Percentiles rank a stretch among this genome's conserved stretches.
Conservation (phyloP, 108 stramenopile genomes). For the Epipyxis sp. region DNA sequence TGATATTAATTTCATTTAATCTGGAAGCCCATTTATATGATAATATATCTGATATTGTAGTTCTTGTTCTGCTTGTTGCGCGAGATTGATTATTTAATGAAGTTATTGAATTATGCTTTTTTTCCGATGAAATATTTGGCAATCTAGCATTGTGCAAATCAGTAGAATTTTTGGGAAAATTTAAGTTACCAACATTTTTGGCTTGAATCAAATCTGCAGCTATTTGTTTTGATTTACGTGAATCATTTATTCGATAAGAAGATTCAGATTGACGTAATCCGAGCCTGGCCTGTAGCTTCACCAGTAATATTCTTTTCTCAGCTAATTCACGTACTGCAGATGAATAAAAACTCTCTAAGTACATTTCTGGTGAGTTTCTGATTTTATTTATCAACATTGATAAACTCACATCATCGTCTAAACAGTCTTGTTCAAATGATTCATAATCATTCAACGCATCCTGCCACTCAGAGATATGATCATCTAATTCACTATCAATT, state of each 20-base stretch:
- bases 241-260: background rate
- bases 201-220: background rate
- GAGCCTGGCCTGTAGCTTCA: constrained; percentile 2
- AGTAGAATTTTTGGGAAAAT: background rate
- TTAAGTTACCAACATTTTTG: too few species aligned
- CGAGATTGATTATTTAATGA: background rate
- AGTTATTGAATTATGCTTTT: too few species aligned
- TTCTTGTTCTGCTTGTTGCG: background rate
- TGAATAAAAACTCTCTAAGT: background rate
- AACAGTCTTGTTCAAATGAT: background rate
- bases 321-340: background rate
- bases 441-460: constrained; percentile 6
- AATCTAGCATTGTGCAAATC: background rate
- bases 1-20: background rate
- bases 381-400: too few species aligned
- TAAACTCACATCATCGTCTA: background rate
- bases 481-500: background rate
- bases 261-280: background rate
- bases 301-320: background rate
- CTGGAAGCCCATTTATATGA: constrained; percentile 1
- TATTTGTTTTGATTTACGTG: background rate
- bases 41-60: too few species aligned
- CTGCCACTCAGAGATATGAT: constrained; percentile 24
- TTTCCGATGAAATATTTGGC: too few species aligned
- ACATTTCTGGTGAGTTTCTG: background rate